Conservation (phyloP, 2,329 filamentous ascomycete species). For the Cyclaneusma minus region DNA sequence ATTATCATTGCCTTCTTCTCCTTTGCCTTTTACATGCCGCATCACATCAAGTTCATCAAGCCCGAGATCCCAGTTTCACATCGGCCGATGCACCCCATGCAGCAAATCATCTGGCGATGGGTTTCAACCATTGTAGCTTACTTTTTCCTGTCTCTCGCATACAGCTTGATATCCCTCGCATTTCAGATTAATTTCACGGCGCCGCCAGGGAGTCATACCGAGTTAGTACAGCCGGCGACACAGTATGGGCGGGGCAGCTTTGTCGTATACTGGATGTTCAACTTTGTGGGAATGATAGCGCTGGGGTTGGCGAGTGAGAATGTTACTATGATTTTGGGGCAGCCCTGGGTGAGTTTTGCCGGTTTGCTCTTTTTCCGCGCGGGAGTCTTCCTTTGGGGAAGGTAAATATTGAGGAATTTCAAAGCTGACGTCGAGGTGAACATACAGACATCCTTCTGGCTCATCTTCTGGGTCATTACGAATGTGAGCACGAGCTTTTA, state of each 20-base stretch:
- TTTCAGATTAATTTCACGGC: slow-evolving; percentile 48
- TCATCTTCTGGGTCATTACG: slow-evolving; percentile 53
- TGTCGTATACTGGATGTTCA: slow-evolving; percentile 46
- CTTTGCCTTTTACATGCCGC: slow-evolving; percentile 47
- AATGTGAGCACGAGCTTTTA: slow-evolving; percentile 49
- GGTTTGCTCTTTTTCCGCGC: too few species aligned
- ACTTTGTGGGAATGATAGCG: slow-evolving; percentile 46
- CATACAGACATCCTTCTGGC: slow-evolving; percentile 38
- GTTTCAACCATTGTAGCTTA: slow-evolving; percentile 39
- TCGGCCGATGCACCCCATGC: slow-evolving; percentile 38
- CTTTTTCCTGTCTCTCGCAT: slow-evolving; percentile 44
- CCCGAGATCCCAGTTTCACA: slow-evolving; percentile 37
- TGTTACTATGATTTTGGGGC: slow-evolving; percentile 44
- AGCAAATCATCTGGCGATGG: slow-evolving; percentile 43
- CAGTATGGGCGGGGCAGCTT: slow-evolving; percentile 43
- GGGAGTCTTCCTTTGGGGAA: too few species aligned
- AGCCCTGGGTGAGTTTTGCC: too few species aligned
- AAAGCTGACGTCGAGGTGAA: too few species aligned
- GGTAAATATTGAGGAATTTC: too few species aligned
- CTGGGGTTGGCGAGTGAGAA: slow-evolving; percentile 50
- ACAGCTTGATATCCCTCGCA: slow-evolving; percentile 46
- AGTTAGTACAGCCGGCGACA: slow-evolving; percentile 29
- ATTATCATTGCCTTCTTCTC: slow-evolving; percentile 55
- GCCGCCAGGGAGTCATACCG: slow-evolving; percentile 25
- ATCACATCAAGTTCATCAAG: slow-evolving; percentile 42